These are phyloP conservation scores for Termitomyces sp. DNA, from an alignment of 768 basidiomycete species.

Conservation along the genomic window DNA sequence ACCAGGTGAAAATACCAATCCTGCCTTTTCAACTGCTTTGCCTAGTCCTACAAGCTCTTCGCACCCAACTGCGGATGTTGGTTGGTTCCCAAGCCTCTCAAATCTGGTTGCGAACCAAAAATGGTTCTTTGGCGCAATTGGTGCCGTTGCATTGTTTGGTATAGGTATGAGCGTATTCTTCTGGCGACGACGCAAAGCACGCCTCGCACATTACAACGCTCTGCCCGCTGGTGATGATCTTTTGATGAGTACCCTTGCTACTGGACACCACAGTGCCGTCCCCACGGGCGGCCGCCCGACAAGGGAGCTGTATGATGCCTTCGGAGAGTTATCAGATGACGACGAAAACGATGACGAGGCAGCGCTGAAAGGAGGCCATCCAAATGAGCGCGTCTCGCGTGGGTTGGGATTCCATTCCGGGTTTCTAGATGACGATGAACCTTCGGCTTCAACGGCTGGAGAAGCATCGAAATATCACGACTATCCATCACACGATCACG, in stretches of 20 bases:
- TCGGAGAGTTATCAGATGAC: conserved; percentile 84
- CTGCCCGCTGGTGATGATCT: conserved; percentile 64
- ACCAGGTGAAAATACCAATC: conserved; percentile 74
- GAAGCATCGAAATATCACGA: conserved; percentile 43
- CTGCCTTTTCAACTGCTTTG: conserved; percentile 50
- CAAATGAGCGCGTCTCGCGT: conserved; percentile 26
- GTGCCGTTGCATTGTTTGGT: conserved; percentile 73
- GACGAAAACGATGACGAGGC: conserved; percentile 74
- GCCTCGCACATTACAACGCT: conserved; percentile 48
- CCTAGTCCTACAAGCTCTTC: conserved; percentile 26
- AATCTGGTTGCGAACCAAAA: conserved; percentile 69
- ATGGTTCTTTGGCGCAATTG: conserved; percentile 89
- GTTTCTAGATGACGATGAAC: conserved; percentile 78
- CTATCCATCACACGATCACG: conserved; percentile 36
- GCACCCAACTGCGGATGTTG: conserved; percentile 60
- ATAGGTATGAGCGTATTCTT: conserved; percentile 70
- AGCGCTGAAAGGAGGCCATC: conserved; percentile 43
- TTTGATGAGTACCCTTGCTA: conserved; percentile 68
- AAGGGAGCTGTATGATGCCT: conserved; percentile 94
- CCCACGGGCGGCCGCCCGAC: conserved; percentile 45
- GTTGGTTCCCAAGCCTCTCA: conserved; percentile 80
- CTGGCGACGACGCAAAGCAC: conserved; percentile 57
- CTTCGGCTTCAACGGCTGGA: conserved; percentile 23
- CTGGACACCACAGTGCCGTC: conserved; percentile 23
- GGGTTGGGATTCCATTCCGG: conserved; percentile 67